Evolutionary conservation across 352 stramenopile genomes (phyloP), one percentile per base, ranked within the genome.

Genomic region (Peronospora farinosa): DNA sequence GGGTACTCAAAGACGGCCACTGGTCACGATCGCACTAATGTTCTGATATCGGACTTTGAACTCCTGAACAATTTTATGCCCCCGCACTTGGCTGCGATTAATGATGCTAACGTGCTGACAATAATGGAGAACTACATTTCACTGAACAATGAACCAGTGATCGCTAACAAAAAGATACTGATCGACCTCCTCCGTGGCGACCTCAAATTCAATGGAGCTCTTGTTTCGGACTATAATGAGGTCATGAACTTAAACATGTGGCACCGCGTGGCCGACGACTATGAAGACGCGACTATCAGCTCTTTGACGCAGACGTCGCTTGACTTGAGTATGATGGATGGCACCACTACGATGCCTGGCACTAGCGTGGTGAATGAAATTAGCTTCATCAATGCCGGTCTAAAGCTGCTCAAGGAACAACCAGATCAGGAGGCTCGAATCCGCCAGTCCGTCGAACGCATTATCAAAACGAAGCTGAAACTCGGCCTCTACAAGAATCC

Each of bases 101-200:
- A 84, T 3, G 63, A 84, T 3, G 74, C 88, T 13, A 73, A 70
- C 0, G 77, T 72, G 2, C 56, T 90, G 38, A 84, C 87, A 0
- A 71, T 86, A 0, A 97, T 97, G 90, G 87, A 95, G 60, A 87
- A 57, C 40, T 97, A 97, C 69, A 92, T 81, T 43, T 87, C 92
- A 44, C 45, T 94, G 31, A 93, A 94, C 44, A 81, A 83, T 16
- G 70, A 96, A 9, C 90, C 89, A 0, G 78, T 95, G 21, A 72
- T 92, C 9, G 62, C 69, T 9, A 96, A 79, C 40, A 57, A 63
- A n/a, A 72, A 78, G 28, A 72, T 86, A 43, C 58, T 95, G 9
- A 52, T 72, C 15, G 66, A 78, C 15, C 45, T 96, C 17, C 52
- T 96, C 16, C 69, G 88, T 16, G 43, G 71, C 7, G 60, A 91